Evolutionary conservation across 306 rosid genomes (phyloP).

Genomic region (Acmispon strigosus): DNA sequence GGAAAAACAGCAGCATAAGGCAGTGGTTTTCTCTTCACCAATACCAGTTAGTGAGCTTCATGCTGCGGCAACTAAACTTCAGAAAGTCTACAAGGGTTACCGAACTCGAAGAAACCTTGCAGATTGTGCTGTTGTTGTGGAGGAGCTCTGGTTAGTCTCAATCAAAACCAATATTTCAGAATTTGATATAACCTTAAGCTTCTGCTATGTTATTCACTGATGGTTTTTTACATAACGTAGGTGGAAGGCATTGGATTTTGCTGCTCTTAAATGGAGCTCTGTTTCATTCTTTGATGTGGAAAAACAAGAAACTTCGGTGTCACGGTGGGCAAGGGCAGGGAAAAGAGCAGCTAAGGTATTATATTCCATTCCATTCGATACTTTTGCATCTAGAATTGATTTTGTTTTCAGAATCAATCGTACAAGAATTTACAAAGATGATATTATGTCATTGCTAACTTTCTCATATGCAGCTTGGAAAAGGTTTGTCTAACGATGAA

Average conservation of each 20-base stretch:
- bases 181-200: neutral
- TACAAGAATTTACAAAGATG: too few relatives aligned
- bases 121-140: slow-evolving; percentile 93
- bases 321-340: slow-evolving; percentile 91
- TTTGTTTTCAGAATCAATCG: too few relatives aligned
- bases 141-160: slow-evolving; percentile 66
- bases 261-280: slow-evolving; percentile 66
- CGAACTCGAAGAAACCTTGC: slow-evolving; percentile 89
- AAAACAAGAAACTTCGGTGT: slow-evolving; percentile 70
- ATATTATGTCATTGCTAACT: neutral
- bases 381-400: too few relatives aligned
- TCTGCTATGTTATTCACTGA: neutral
- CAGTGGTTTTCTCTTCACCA: slow-evolving; percentile 53
- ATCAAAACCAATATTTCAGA: neutral
- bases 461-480: slow-evolving; percentile 55
- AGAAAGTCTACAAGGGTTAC: slow-evolving; percentile 87
- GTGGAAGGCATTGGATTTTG: slow-evolving; percentile 90
- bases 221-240: slow-evolving; percentile 28
- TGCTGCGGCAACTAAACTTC: slow-evolving; percentile 81
- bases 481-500: slow-evolving; percentile 90
- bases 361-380: too few relatives aligned
- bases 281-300: slow-evolving; percentile 63
- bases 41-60: slow-evolving; percentile 72
- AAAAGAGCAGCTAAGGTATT: slow-evolving; percentile 84
- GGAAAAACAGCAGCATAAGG: slow-evolving; percentile 21